Base-by-base conservation (phyloP, 148 eudicot species). In the Heliosperma pusillum region DNA sequence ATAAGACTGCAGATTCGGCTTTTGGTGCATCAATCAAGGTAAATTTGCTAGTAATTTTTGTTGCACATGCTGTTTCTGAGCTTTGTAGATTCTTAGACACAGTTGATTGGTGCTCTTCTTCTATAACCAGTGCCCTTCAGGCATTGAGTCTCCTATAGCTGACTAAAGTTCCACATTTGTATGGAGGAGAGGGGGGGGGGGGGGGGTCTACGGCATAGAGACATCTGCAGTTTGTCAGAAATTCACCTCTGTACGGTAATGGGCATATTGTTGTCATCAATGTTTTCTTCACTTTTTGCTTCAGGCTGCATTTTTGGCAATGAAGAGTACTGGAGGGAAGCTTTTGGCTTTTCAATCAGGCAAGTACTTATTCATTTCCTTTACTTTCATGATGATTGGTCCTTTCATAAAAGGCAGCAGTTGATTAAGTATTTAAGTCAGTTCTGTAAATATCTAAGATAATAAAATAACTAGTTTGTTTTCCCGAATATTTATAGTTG, bases 11-110 rank as follows among this genome's bases (percentile, higher is more conserved):
- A 69, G 98, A 94, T 83, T 94, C 98, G 53, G 97, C 96, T 30
- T 89, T 91, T 83, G 97, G 97, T 77, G 98, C 98, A 57, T 91
- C 96, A 63, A 82, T 90, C 69, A 94, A 94, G 97, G 98, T 94
- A 77, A 78, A 74, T 30, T 69, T 29, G 57, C 25, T 4, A 10
- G 25, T 25, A 66, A 63, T 69, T 52, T 36, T 25, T 77, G 42
- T 40, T 53, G 62, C 45, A 24, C 13, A 24, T 75, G 50, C 22
- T 52, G 66, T 17, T 64, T 55, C 21, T 11, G 53, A 67, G 44
- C 61, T 50, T 26, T 42, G 27, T 22, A 40, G 25, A 52, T 29
- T n/a, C 56, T 68, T 47, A 60, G 1, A 59, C 66, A 24, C 29
- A 57, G 10, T 1, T 44, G 63, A 21, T 69, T 29, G 10, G 74